Base-by-base conservation (phyloP, 1,284 basidiomycete species). In the Limonomyces culmigenus region DNA sequence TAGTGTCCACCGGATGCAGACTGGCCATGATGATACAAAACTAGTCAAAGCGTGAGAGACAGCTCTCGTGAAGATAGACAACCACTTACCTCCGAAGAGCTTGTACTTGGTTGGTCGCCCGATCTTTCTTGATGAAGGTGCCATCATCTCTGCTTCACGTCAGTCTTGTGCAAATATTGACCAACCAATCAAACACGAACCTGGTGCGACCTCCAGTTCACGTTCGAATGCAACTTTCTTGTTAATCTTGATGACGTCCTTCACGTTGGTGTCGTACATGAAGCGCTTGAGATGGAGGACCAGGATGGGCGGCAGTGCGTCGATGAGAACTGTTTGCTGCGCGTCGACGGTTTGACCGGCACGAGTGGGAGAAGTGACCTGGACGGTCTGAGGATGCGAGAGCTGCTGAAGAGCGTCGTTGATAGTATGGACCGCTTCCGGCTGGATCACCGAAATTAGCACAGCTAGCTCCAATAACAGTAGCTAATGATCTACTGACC, bases 1-100 rank as follows among this genome's bases (percentile, higher is more conserved):
- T 97, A 98, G 55, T 97, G 92, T 0, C 93, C 93, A 5, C 92
- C 92, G 1, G 77, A 78, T 0, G 93, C 89, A 11, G 83, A 84
- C 33, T 69, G 62, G 2, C 93, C 93, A 49, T 98, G 92, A 55
- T 98, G 93, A 55, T 97, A 97, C 5, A 97, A 62, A 15, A 83
- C 89, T 84, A 47, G 1, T 33, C 35, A 16, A 23, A 14, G 14
- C 29, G 19, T 25, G 4, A 19, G 32, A 11, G 31, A 40, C 17
- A 12, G 32, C 30, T 18, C 33, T n/a, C 11, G 16, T 31, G 29
- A 35, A 14, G 31, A 11, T n/a, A n/a, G 29, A 20, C 16, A 6
- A 6, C 15, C 19, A 58, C 73, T 41, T 49, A 85, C 84, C 81
- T 45, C 86, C 89, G 51, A 92, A 93, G 5, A 97, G 65, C 43